phyloP scores from a whole-genome alignment of 305 asterid genomes.

The Ajuga reptans region DNA sequence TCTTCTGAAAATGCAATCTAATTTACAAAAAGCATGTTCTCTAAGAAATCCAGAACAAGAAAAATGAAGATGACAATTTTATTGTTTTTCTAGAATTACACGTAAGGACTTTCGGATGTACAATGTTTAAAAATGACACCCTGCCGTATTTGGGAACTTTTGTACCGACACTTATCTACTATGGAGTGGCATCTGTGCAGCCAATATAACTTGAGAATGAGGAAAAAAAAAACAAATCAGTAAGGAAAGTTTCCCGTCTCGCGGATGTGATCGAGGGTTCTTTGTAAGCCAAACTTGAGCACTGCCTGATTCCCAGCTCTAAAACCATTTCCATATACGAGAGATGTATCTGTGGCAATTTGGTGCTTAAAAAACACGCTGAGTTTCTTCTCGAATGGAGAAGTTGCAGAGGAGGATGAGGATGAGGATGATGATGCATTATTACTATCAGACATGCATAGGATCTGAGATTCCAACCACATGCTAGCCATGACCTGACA shows the following conservation, averaged over 20 bases:
- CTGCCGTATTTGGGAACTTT: conserved; percentile 25
- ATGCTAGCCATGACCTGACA: conserved; percentile 73
- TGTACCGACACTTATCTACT: conserved; percentile 26
- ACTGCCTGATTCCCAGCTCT: conserved; percentile 76
- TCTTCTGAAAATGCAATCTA: conserved; percentile 42
- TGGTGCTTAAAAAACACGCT: conserved; percentile 72
- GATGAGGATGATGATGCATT: conserved; percentile 45
- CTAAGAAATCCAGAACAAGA: not conserved
- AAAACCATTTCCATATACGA: conserved; percentile 74
- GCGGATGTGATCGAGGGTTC: conserved; percentile 65
- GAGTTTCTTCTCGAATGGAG: conserved; percentile 77
- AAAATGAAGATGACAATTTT: conserved; percentile 21
- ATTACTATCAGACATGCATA: conserved; percentile 29
- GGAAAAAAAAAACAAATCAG: conserved; percentile 14
- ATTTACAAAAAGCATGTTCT: conserved; percentile 11
- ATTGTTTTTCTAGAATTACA: conserved; percentile 18
- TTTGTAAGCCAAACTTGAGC: conserved; percentile 54
- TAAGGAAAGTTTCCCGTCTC: conserved; percentile 82
- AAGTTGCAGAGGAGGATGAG: conserved; percentile 32
- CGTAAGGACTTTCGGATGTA: conserved; percentile 19
- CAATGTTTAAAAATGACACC: conserved; percentile 29
- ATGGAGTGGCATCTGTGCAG: conserved; percentile 23
- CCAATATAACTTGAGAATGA: conserved; percentile 8
- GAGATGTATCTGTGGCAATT: conserved; percentile 75
- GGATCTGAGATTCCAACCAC: conserved; percentile 68